Evolutionary conservation across 1,139 yeast species (phyloP).

Genomic region (Dujonia santamariae): DNA sequence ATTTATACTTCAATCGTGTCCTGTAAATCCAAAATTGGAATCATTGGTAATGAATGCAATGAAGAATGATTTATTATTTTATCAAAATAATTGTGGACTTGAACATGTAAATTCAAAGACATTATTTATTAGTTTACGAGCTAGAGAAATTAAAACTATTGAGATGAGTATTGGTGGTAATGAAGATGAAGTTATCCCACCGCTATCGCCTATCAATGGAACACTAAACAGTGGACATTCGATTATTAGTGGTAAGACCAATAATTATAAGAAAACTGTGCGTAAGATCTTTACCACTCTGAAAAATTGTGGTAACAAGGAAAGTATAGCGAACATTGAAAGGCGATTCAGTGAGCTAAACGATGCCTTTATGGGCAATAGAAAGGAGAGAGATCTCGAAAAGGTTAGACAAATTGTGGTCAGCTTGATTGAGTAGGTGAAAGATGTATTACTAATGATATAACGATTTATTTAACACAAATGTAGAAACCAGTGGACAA

Average conservation of each 20-base stretch:
- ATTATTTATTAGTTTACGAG: constrained; percentile 47
- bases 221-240: background rate
- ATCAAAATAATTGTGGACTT: constrained; percentile 35
- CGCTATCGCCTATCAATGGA: background rate
- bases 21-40: constrained; percentile 49
- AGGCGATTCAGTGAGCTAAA: constrained; percentile 25
- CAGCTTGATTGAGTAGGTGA: constrained; percentile 1
- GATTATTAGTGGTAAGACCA: constrained; percentile 9
- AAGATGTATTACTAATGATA: no score
- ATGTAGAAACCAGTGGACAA: background rate
- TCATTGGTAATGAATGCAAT: constrained; percentile 48
- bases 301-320: constrained; percentile 32
- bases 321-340: constrained; percentile 24
- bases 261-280: constrained; percentile 34
- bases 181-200: background rate
- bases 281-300: constrained; percentile 35
- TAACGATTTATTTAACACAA: no score
- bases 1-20: constrained; percentile 48
- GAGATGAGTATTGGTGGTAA: constrained; percentile 27
- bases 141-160: constrained; percentile 55
- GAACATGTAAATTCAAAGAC: constrained; percentile 34
- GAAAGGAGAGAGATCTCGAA: constrained; percentile 1
- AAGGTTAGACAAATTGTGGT: background rate
- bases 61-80: constrained; percentile 52
- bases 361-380: constrained; percentile 1